Conservation (phyloP, 257 asterid species). For the Solanum pimpinellifolium region DNA sequence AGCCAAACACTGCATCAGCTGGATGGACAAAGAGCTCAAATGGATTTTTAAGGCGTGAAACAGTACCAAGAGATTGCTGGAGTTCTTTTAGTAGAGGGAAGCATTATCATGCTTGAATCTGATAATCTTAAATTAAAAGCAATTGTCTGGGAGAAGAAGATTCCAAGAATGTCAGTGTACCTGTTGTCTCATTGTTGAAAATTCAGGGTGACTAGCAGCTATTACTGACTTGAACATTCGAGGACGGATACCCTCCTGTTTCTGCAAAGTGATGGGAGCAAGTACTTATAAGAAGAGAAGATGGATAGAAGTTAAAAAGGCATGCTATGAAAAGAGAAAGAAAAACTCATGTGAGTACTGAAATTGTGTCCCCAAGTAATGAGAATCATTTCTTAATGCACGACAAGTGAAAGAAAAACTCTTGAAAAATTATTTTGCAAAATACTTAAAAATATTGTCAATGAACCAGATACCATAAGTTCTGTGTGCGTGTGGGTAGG, state of each 20-base stretch:
- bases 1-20: background rate
- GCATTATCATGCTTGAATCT: background rate
- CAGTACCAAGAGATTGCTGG: background rate
- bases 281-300: background rate
- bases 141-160: background rate
- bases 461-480: background rate
- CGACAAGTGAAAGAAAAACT: background rate
- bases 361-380: background rate
- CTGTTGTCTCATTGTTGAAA: slow-evolving; percentile 98
- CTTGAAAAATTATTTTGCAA: background rate
- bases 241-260: slow-evolving; percentile 93
- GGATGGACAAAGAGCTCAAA: background rate
- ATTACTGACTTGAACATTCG: slow-evolving; percentile 96
- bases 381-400: background rate
- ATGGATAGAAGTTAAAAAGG: background rate
- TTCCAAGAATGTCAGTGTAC: slow-evolving; percentile 21
- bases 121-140: background rate
- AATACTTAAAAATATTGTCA: background rate
- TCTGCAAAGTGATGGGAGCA: slow-evolving; percentile 33
- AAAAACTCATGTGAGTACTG: background rate
- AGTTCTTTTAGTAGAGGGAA: background rate
- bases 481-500: background rate
- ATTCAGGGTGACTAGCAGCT: slow-evolving; percentile 98
- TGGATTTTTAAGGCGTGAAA: background rate
- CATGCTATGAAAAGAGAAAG: background rate